A percentile compares a stretch with the other conserved stretches of the same genome.
Conservation (phyloP, 169 alveolate species). For the Neospora caninum region DNA sequence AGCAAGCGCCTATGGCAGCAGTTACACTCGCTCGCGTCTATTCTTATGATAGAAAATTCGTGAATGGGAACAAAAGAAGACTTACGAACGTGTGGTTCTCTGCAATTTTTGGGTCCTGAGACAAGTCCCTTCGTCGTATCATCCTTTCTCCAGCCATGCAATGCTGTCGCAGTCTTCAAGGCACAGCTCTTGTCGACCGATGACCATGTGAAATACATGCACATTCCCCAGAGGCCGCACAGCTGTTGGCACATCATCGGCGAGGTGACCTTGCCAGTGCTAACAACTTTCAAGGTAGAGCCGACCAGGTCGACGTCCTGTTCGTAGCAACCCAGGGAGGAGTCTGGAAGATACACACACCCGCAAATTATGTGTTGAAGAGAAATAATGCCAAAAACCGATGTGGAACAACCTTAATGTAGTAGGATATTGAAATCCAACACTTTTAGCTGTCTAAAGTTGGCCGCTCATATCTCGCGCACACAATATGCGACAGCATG, state of each 20-base stretch:
- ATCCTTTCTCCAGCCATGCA: conserved; percentile 2
- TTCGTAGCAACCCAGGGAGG: background rate
- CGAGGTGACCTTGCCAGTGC: background rate
- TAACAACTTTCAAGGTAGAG: background rate
- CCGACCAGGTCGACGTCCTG: background rate
- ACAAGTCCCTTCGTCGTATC: background rate
- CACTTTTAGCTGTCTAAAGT: background rate
- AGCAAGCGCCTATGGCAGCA: too few species aligned
- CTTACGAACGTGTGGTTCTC: background rate
- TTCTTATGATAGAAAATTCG: too few species aligned
- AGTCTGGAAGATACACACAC: background rate
- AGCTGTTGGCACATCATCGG: conserved; percentile 13
- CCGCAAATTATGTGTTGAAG: background rate
- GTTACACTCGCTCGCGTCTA: too few species aligned
- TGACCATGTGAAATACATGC: conserved; percentile 10
- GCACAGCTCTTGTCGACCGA: background rate
- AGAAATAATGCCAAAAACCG: background rate
- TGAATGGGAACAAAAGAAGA: too few species aligned
- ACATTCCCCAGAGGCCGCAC: background rate
- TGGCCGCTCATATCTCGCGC: too few species aligned
- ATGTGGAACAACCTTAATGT: background rate
- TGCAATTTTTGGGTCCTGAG: background rate
- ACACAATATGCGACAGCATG: too few species aligned
- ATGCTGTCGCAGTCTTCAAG: background rate
- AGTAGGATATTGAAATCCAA: background rate